These are phyloP conservation scores for Cardiospermum halicacabum DNA, from an alignment of 345 rosid genomes.

Conservation along the genomic window DNA sequence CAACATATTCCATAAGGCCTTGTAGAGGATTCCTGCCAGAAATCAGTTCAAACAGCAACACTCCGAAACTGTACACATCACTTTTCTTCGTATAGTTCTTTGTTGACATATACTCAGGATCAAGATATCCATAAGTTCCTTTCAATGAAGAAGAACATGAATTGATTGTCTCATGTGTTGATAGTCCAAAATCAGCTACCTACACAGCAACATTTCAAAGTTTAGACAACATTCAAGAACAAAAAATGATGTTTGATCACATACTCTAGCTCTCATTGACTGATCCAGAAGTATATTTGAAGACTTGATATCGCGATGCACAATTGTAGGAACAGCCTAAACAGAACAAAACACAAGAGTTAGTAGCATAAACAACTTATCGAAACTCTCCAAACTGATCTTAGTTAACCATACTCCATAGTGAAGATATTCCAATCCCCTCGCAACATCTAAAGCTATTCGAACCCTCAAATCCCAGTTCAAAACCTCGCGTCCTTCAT, in stretches of 20 bases:
- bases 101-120: slow-evolving; percentile 90
- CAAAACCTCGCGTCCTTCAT: slow-evolving; percentile 50
- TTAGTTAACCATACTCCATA: slow-evolving; percentile 63
- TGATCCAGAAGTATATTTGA: slow-evolving; percentile 93
- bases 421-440: slow-evolving; percentile 98
- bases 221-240: neutral
- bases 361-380: neutral
- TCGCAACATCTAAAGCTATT: slow-evolving; percentile 87
- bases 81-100: slow-evolving; percentile 86
- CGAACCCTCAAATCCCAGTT: slow-evolving; percentile 84
- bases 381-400: neutral
- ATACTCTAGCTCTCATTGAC: slow-evolving; percentile 94
- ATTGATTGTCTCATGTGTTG: slow-evolving; percentile 87
- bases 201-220: slow-evolving; percentile 14
- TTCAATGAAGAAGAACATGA: slow-evolving; percentile 63
- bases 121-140: slow-evolving; percentile 96
- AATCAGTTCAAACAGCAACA: slow-evolving; percentile 86
- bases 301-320: slow-evolving; percentile 91
- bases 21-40: slow-evolving; percentile 94
- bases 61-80: slow-evolving; percentile 93
- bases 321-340: slow-evolving; percentile 94
- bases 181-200: slow-evolving; percentile 98
- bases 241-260: slow-evolving; percentile 6
- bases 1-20: slow-evolving; percentile 94
- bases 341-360: neutral